Evolutionary conservation across 805 yeast species (phyloP).

Genomic region (Teunomyces barrocoloradensis): DNA sequence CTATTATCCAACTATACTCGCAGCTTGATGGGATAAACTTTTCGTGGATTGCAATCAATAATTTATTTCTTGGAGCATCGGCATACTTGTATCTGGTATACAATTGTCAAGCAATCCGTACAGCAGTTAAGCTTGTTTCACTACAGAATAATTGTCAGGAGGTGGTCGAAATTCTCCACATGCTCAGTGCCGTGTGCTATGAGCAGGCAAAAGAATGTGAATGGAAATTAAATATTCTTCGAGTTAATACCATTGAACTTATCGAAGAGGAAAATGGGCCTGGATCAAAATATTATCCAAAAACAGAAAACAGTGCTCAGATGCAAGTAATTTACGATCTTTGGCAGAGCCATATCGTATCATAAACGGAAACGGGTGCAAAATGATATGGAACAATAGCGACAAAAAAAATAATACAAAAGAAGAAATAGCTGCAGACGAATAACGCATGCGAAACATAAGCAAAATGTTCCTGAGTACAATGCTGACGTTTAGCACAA

Average conservation of each 20-base stretch:
- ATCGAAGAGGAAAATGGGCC: neutral
- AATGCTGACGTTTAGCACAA: neutral
- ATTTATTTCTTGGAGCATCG: neutral
- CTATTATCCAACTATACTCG: neutral
- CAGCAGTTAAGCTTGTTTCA: neutral
- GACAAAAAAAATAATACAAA: neutral
- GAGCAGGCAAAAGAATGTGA: neutral
- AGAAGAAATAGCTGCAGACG: neutral
- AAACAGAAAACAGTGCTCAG: neutral
- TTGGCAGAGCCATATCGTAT: neutral
- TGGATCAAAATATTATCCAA: neutral
- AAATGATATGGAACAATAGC: neutral
- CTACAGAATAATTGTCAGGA: neutral
- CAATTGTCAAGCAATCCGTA: neutral
- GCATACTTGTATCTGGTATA: constrained; percentile 4
- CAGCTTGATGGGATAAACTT: neutral
- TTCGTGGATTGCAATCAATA: constrained; percentile 2
- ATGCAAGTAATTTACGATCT: neutral
- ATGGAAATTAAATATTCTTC: neutral
- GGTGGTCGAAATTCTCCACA: neutral
- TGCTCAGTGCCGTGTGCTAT: neutral
- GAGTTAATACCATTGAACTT: neutral
- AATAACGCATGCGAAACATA: neutral
- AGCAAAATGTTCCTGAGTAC: neutral
- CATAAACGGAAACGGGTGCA: neutral